Conservation (phyloP, 2,329 filamentous ascomycete species). For the Emydomyces testavorans region DNA sequence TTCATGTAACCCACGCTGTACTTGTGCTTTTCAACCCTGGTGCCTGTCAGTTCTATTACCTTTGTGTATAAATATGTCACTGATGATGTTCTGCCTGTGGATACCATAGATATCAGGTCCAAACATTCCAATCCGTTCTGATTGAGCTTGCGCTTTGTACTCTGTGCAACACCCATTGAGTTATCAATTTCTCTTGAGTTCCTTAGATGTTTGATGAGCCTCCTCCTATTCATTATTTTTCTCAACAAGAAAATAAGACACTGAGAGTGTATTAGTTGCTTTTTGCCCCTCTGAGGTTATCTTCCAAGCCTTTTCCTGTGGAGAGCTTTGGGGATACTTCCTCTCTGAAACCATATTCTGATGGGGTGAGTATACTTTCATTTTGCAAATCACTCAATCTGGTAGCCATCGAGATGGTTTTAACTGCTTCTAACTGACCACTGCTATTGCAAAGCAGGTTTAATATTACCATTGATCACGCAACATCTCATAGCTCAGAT, state of each 20-base stretch:
- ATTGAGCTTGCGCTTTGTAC: background rate
- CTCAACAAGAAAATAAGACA: background rate
- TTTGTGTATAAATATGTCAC: background rate
- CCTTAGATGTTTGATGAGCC: background rate
- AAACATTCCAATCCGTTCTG: background rate
- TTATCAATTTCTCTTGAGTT: background rate
- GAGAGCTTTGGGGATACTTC: background rate
- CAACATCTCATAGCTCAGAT: constrained; percentile 8
- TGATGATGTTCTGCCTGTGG: background rate
- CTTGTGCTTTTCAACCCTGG: background rate
- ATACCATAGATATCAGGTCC: background rate
- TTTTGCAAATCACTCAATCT: too few species aligned
- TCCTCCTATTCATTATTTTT: background rate
- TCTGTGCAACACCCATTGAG: background rate
- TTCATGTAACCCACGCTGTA: background rate
- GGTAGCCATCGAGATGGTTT: too few species aligned
- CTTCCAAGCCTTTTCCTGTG: background rate
- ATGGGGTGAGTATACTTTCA: background rate
- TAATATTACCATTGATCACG: constrained; percentile 10
- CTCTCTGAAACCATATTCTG: background rate
- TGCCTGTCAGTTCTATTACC: background rate
- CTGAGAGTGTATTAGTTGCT: background rate
- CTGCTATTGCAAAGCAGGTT: background rate
- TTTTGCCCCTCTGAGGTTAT: background rate
- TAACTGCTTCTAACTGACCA: background rate